phyloP scores from a whole-genome alignment of 2,329 filamentous ascomycete species.

The Fusarium annulatum region DNA sequence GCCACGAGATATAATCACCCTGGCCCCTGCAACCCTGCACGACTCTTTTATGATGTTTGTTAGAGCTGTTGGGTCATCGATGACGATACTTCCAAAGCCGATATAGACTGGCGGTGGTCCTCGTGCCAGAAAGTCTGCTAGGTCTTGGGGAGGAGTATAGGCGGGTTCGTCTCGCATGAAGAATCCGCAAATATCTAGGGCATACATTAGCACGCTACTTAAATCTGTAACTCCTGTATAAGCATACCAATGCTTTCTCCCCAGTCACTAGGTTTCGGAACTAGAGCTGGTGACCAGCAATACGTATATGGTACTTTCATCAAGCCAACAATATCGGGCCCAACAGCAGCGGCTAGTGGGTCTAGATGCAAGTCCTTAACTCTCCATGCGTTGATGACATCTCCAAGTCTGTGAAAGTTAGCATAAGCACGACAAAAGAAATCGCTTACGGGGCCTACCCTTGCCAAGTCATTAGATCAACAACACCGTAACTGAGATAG shows the following conservation, averaged over 20 bases:
- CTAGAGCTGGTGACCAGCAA: conserved; percentile 73
- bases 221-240: too few species aligned
- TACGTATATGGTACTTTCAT: conserved; percentile 81
- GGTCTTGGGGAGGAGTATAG: conserved; percentile 66
- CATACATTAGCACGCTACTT: too few species aligned
- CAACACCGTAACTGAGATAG: conserved; percentile 81
- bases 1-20: conserved; percentile 77
- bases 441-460: conserved; percentile 54
- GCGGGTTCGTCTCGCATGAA: conserved; percentile 75
- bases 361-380: conserved; percentile 75
- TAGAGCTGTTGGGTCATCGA: conserved; percentile 75
- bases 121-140: conserved; percentile 65
- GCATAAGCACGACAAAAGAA: accelerated
- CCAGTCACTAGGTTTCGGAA: conserved; percentile 76
- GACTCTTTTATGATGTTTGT: conserved; percentile 79
- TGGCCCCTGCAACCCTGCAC: conserved; percentile 70
- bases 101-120: conserved; percentile 75
- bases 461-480: conserved; percentile 92
- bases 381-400: conserved; percentile 80
- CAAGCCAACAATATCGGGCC: conserved; percentile 75
- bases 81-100: conserved; percentile 79
- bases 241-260: conserved; percentile 69
- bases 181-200: conserved; percentile 71
- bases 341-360: conserved; percentile 80
- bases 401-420: conserved; percentile 62